phyloP scores from a whole-genome alignment of 139 green algal genomes.

The Chlorella sorokiniana region DNA sequence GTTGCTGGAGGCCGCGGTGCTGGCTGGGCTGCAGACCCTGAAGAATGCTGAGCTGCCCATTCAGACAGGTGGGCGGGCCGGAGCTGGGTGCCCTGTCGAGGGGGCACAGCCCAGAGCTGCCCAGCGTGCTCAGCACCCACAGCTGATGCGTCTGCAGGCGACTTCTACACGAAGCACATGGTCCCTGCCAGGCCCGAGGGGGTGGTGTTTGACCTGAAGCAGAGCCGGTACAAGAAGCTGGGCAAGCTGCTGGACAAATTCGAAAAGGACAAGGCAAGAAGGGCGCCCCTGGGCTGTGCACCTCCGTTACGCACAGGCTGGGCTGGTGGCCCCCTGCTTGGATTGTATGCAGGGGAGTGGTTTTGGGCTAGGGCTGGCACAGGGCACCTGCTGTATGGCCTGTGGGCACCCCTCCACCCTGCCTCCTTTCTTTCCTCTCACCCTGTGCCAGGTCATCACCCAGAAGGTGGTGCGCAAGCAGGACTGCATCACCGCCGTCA shows the following conservation, averaged over 20 bases:
- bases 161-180: constrained; percentile 51
- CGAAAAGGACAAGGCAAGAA: constrained; percentile 45
- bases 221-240: constrained; percentile 49
- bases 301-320: no score
- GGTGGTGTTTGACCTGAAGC: constrained; percentile 45
- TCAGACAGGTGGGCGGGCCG: no score
- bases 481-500: constrained; percentile 33
- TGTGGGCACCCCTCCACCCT: neutral
- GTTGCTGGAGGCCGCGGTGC: constrained; percentile 28
- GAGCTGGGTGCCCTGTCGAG: no score
- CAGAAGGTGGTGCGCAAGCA: constrained; percentile 51
- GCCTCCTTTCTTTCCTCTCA: neutral
- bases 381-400: no score
- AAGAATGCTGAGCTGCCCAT: constrained; percentile 34
- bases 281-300: neutral
- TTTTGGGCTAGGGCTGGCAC: no score
- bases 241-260: constrained; percentile 47
- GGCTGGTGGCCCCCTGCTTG: no score
- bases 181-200: constrained; percentile 24
- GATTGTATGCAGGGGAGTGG: no score
- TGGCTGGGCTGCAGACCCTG: constrained; percentile 29
- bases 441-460: constrained; percentile 12
- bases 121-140: no score
- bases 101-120: no score
- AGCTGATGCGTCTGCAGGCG: no score